These are phyloP conservation scores for Leishmania mexicana DNA, from an alignment of 208 protist species.

Conservation along the genomic window DNA sequence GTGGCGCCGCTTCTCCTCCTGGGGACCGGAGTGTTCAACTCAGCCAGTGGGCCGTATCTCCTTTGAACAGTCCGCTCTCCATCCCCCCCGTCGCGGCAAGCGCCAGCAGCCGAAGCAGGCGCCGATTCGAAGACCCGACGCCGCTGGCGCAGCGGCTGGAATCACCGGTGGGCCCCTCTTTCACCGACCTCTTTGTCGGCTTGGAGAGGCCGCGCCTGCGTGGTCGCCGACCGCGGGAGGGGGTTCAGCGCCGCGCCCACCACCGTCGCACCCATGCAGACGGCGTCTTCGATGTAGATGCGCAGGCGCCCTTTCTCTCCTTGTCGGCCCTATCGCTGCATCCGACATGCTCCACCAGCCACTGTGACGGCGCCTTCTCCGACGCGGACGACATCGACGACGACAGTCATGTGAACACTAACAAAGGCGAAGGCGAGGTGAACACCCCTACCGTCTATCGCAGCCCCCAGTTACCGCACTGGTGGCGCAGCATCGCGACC, in stretches of 20 bases:
- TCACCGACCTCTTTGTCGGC: conserved; percentile 31
- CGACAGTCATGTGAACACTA: conserved; percentile 3
- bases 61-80: neutral
- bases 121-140: neutral
- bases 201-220: conserved; percentile 21
- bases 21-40: neutral
- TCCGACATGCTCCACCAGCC: neutral
- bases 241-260: neutral
- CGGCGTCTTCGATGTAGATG: neutral
- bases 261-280: neutral
- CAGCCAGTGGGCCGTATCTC: neutral
- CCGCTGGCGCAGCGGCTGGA: neutral
- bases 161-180: neutral
- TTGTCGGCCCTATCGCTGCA: neutral
- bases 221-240: neutral
- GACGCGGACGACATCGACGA: conserved; percentile 8
- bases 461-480: conserved; percentile 28
- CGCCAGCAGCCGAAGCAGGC: neutral
- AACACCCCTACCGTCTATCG: conserved; percentile 32
- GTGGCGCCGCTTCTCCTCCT: neutral
- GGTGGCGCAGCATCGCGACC: conserved; percentile 34
- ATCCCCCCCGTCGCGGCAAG: neutral
- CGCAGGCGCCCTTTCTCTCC: neutral
- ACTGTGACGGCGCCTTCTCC: neutral
- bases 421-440: conserved; percentile 23